A percentile compares a stretch with the other conserved stretches of the same genome.
Evolutionary conservation across 2,329 filamentous ascomycete genomes (phyloP).

Genomic region (Hypoxylon sp.): DNA sequence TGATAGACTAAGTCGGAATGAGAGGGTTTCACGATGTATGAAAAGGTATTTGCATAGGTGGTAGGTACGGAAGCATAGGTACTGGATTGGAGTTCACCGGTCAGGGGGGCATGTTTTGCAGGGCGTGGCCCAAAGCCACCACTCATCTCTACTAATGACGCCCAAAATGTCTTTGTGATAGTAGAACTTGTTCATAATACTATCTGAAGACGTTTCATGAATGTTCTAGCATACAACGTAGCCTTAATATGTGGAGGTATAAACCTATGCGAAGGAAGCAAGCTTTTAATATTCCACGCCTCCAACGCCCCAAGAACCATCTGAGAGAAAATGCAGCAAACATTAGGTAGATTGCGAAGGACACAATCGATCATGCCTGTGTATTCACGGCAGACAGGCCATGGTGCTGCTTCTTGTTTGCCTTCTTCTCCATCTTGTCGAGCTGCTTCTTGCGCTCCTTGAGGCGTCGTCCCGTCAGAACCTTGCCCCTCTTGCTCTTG

Average conservation of each 20-base stretch:
- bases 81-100: conserved; percentile 30
- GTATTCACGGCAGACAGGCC: conserved; percentile 20
- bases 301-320: conserved; percentile 11
- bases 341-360: not conserved
- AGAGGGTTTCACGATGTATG: conserved; percentile 10
- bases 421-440: conserved; percentile 39
- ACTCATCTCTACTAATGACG: conserved; percentile 31
- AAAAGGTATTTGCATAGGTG: conserved; percentile 25
- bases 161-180: not conserved
- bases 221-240: conserved; percentile 11
- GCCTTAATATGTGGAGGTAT: not conserved
- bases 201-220: not conserved
- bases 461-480: conserved; percentile 41
- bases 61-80: conserved; percentile 27
- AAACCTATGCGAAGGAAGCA: not conserved
- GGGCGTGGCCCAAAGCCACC: conserved; percentile 13
- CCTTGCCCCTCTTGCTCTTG: conserved; percentile 42
- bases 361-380: not conserved
- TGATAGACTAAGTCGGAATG: conserved; percentile 2
- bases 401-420: conserved; percentile 20
- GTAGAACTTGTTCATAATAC: conserved; percentile 4
- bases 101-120: conserved; percentile 7
- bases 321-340: conserved; percentile 3
- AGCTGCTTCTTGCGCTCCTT: conserved; percentile 43
- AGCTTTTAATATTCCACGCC: conserved; percentile 21